These are phyloP conservation scores for Aspergillus baeticus DNA, from an alignment of 495 filamentous ascomycete species.

Conservation along the genomic window DNA sequence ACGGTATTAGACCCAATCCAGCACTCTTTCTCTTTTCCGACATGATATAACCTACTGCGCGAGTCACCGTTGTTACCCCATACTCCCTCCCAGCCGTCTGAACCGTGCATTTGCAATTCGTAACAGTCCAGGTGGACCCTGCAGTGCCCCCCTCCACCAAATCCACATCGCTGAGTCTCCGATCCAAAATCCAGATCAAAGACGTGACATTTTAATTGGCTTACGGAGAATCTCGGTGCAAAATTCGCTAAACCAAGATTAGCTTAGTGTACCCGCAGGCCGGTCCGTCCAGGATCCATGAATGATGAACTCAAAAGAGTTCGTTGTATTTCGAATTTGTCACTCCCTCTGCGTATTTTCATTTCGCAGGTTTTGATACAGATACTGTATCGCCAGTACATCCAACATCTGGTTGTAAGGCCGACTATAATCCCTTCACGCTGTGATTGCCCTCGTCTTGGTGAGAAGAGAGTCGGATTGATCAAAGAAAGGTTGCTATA, in stretches of 20 bases:
- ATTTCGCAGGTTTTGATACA: background rate
- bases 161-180: constrained; percentile 6
- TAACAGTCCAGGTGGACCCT: constrained; percentile 10
- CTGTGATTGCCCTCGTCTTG: too few species aligned
- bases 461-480: too few species aligned
- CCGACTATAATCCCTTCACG: too few species aligned
- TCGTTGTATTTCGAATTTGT: background rate
- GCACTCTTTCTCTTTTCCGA: too few species aligned
- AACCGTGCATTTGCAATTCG: background rate
- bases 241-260: constrained; percentile 6
- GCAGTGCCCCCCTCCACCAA: background rate
- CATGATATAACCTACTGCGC: too few species aligned
- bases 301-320: constrained; percentile 3
- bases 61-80: too few species aligned
- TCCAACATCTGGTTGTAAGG: too few species aligned
- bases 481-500: too few species aligned
- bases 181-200: constrained; percentile 1
- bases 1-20: too few species aligned
- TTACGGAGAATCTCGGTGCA: constrained; percentile 36
- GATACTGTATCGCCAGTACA: too few species aligned
- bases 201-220: constrained; percentile 25
- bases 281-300: constrained; percentile 25
- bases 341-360: background rate
- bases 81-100: background rate
- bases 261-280: constrained; percentile 31